Conservation (phyloP, 306 rosid species). For the Styphnolobium japonicum region DNA sequence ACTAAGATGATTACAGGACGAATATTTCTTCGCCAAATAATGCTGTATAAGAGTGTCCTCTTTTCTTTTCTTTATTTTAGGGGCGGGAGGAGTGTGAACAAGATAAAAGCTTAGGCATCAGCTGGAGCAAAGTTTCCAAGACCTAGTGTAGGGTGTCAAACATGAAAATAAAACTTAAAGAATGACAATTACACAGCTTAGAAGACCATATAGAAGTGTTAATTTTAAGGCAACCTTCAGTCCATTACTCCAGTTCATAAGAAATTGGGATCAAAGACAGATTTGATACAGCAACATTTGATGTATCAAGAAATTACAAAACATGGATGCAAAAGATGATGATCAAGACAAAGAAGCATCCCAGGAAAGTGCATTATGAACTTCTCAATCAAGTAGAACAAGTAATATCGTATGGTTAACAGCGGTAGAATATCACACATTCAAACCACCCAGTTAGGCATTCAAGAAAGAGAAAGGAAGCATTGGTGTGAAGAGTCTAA, state of each 20-base stretch:
- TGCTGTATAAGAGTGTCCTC: not conserved
- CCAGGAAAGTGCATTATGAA: not conserved
- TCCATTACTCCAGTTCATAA: not conserved
- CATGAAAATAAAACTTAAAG: not conserved
- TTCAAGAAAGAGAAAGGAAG: constrained; percentile 17
- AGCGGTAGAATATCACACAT: constrained; percentile 3
- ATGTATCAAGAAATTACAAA: not conserved
- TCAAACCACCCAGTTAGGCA: not conserved
- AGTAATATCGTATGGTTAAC: not conserved
- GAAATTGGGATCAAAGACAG: not conserved
- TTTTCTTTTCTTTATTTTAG: not conserved
- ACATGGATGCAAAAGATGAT: not conserved
- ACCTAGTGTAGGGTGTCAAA: not conserved
- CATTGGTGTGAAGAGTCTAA: not conserved
- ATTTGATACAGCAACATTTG: not conserved
- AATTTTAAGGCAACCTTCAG: constrained; percentile 6
- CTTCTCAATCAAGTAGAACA: constrained; percentile 13
- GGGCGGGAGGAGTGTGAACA: not conserved
- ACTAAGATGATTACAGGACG: not conserved
- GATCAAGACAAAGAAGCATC: not conserved
- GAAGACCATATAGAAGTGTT: constrained; percentile 1
- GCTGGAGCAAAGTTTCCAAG: not conserved
- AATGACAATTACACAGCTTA: not conserved
- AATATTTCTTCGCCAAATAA: not conserved
- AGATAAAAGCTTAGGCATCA: not conserved